A percentile compares a stretch with the other conserved stretches of the same genome.
These are phyloP conservation scores for Kalmanozyma brasiliensis DNA, from an alignment of 1,284 basidiomycete genomes.

Conservation along the genomic window DNA sequence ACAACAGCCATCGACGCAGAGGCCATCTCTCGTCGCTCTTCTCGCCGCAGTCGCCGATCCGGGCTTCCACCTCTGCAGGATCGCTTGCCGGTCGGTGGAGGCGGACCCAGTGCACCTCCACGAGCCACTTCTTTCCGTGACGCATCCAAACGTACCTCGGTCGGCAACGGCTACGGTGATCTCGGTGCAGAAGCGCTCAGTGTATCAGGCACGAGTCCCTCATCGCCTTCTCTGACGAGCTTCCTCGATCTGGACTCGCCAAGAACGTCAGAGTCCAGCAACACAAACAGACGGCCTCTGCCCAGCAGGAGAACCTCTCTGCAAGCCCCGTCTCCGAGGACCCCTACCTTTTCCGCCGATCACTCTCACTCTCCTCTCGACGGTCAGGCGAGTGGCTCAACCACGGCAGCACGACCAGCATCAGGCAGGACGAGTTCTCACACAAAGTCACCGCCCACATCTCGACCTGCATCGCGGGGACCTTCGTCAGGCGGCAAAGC, in stretches of 20 bases:
- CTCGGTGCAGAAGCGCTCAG: conserved; percentile 29
- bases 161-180: conserved; percentile 33
- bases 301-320: conserved; percentile 38
- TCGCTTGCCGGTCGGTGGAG: conserved; percentile 38
- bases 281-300: conserved; percentile 9
- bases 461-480: conserved; percentile 12
- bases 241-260: conserved; percentile 49
- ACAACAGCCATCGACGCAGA: conserved; percentile 8
- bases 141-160: conserved; percentile 26
- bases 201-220: conserved; percentile 7
- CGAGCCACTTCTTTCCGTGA: conserved; percentile 43
- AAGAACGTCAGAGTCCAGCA: conserved; percentile 30
- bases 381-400: neutral
- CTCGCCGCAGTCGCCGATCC: conserved; percentile 31
- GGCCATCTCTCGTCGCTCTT: conserved; percentile 17
- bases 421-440: conserved; percentile 3
- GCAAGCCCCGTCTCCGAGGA: conserved; percentile 24
- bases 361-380: conserved; percentile 1
- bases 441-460: too few relatives aligned
- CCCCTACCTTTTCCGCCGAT: conserved; percentile 5
- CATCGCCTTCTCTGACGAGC: conserved; percentile 44
- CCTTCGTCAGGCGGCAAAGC: conserved; percentile 21
- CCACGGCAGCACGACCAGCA: conserved; percentile 4
- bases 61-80: conserved; percentile 27
- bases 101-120: conserved; percentile 37